A percentile compares a stretch with the other conserved stretches of the same genome.
Conservation (phyloP, 345 rosid species). For the Syzygium aqueum region DNA sequence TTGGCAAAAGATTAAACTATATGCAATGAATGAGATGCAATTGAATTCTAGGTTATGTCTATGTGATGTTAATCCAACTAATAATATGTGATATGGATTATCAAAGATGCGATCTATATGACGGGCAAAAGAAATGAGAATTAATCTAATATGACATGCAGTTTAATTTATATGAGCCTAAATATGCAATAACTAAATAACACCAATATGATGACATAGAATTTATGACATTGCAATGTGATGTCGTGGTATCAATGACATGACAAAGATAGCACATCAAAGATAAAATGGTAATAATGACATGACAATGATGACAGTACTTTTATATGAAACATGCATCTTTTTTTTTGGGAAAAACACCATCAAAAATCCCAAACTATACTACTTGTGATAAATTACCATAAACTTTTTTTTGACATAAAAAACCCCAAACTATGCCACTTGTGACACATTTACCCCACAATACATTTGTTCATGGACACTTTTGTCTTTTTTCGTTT, state of each 20-base stretch:
- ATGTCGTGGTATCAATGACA: neutral
- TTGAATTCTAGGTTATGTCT: neutral
- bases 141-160: neutral
- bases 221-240: neutral
- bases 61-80: neutral
- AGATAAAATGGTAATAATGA: neutral
- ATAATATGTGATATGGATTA: neutral
- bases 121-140: neutral
- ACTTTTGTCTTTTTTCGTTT: too few species aligned
- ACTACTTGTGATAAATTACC: too few species aligned
- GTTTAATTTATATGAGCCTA: neutral
- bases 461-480: too few species aligned
- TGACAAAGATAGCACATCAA: neutral
- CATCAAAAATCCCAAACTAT: too few species aligned
- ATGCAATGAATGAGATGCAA: neutral
- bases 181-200: neutral
- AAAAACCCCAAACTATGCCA: too few species aligned
- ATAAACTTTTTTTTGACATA: too few species aligned
- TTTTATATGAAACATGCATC: neutral
- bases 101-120: neutral
- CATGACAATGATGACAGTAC: neutral
- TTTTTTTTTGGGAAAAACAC: too few species aligned
- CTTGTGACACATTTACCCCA: too few species aligned
- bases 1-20: neutral
- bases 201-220: neutral